These are phyloP conservation scores for Trichophyton simii DNA, from an alignment of 2,329 filamentous ascomycete genomes.

Conservation along the genomic window DNA sequence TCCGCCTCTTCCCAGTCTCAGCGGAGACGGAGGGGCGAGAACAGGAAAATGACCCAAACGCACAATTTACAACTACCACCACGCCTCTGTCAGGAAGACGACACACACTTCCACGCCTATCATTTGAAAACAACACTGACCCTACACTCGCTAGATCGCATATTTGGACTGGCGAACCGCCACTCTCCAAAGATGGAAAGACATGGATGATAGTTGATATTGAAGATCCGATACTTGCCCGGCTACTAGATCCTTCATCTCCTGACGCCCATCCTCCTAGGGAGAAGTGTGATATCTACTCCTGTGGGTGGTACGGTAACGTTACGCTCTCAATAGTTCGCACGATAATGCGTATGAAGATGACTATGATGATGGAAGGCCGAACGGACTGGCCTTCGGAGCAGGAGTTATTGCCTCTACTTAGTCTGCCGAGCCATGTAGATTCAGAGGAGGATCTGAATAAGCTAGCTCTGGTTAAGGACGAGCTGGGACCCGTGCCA, in stretches of 20 bases:
- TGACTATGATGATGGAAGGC: conserved; percentile 49
- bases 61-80: conserved; percentile 7
- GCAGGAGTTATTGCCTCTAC: conserved; percentile 25
- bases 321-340: conserved; percentile 74
- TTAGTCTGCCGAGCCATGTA: conserved; percentile 28
- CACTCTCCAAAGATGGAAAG: conserved; percentile 65
- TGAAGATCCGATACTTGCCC: conserved; percentile 59
- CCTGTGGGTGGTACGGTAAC: conserved; percentile 73
- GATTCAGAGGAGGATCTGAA: conserved; percentile 12
- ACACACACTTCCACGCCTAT: conserved; percentile 15
- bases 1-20: conserved; percentile 47
- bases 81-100: conserved; percentile 18
- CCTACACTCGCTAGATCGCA: conserved; percentile 36
- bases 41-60: conserved; percentile 12
- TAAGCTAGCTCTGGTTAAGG: conserved; percentile 13
- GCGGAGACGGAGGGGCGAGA: conserved; percentile 19
- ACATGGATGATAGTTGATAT: conserved; percentile 94
- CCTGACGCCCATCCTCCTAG: conserved; percentile 41
- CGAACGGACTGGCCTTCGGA: conserved; percentile 19
- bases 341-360: conserved; percentile 77
- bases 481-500: conserved; percentile 16
- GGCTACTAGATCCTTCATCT: conserved; percentile 52
- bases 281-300: conserved; percentile 44
- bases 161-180: conserved; percentile 64
- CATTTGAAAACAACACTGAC: conserved; percentile 8